Percentiles rank a stretch among this genome's conserved stretches.
phyloP scores from a whole-genome alignment of 139 green algal species.

The Microglena sp. region DNA sequence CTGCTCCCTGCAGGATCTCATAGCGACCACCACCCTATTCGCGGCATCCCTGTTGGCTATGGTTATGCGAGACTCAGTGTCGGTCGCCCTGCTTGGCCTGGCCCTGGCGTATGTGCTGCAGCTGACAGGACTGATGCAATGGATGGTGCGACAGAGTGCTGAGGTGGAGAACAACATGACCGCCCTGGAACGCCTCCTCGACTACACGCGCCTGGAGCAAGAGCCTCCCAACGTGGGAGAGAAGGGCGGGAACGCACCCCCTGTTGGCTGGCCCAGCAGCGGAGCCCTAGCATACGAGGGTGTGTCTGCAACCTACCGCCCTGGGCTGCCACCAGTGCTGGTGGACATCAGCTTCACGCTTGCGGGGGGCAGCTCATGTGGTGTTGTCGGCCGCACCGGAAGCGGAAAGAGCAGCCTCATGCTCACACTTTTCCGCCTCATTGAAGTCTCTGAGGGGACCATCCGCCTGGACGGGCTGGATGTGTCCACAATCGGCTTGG shows the following conservation, averaged over 20 bases:
- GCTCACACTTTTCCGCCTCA: slow-evolving; percentile 74
- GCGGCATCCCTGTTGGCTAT: slow-evolving; percentile 53
- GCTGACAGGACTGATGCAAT: slow-evolving; percentile 63
- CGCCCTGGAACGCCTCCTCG: slow-evolving; percentile 67
- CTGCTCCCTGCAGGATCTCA: too few species aligned
- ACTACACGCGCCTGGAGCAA: slow-evolving; percentile 60
- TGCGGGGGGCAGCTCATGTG: slow-evolving; percentile 35
- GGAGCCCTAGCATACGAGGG: slow-evolving; percentile 38
- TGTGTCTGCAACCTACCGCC: slow-evolving; percentile 60
- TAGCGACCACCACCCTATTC: slow-evolving; percentile 49
- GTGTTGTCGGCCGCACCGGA: slow-evolving; percentile 69
- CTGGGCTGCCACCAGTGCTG: slow-evolving; percentile 61
- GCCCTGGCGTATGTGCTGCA: slow-evolving; percentile 64
- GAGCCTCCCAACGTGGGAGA: slow-evolving; percentile 39
- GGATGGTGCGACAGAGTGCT: slow-evolving; percentile 13
- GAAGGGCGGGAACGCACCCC: neutral
- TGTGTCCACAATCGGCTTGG: slow-evolving; percentile 46
- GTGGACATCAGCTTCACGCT: slow-evolving; percentile 51
- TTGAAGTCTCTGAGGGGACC: slow-evolving; percentile 50
- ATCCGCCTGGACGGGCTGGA: slow-evolving; percentile 71
- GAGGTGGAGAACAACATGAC: slow-evolving; percentile 82
- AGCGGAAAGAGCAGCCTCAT: slow-evolving; percentile 70
- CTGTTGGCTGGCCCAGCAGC: slow-evolving; percentile 48
- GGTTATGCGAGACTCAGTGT: slow-evolving; percentile 24
- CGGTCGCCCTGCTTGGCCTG: slow-evolving; percentile 40